Evolutionary conservation across 2,329 filamentous ascomycete genomes (phyloP).

Genomic region (Talaromyces sp.): DNA sequence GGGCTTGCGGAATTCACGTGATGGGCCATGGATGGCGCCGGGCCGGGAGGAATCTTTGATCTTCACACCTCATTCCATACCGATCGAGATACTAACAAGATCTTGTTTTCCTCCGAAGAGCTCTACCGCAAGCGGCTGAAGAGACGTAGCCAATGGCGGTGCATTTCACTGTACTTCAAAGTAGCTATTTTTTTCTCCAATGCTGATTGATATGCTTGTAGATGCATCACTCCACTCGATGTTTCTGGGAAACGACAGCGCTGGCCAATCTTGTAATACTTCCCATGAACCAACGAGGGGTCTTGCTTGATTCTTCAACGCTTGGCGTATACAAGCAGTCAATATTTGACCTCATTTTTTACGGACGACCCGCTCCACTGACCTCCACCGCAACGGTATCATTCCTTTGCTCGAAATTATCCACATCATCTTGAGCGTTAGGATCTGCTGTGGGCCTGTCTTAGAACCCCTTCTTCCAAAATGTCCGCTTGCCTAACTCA

Average conservation of each 20-base stretch:
- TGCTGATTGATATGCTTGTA: neutral
- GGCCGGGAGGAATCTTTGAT: neutral
- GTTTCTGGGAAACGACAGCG: neutral
- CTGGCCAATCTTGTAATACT: neutral
- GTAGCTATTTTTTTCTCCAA: neutral
- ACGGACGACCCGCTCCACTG: neutral
- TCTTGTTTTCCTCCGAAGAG: neutral
- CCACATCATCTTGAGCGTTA: constrained; percentile 6
- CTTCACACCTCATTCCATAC: neutral
- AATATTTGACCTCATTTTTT: neutral
- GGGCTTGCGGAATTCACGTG: neutral
- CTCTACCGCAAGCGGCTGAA: neutral
- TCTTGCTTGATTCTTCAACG: neutral
- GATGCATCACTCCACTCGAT: neutral
- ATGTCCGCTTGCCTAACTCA: constrained; percentile 5
- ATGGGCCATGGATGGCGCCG: neutral
- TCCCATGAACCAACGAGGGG: neutral
- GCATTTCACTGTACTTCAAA: neutral
- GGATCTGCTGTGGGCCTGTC: neutral
- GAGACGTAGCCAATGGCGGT: neutral
- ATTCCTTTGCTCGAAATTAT: constrained; percentile 5
- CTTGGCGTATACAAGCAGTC: neutral
- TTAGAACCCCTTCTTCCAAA: neutral
- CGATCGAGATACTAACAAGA: neutral
- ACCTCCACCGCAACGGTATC: constrained; percentile 7